Base-by-base conservation (phyloP, 192 early-diverging fungal species). In the Umbelopsis sp. region DNA sequence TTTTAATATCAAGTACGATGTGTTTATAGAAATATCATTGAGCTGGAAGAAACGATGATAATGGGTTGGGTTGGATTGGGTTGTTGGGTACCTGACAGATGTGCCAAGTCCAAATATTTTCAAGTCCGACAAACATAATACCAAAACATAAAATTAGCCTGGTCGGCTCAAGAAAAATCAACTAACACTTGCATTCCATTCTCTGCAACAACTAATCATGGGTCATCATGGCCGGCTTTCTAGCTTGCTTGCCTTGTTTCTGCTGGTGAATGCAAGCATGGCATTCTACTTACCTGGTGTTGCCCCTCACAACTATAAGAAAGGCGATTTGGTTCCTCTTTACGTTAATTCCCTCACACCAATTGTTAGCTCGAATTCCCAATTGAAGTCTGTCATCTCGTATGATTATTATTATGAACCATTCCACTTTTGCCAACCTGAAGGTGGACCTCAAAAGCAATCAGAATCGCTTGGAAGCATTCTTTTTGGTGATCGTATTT, bases 231-330 rank as follows among this genome's bases (percentile, higher is more conserved):
- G 56, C 56, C 26, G 56, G 56, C 56, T 62, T 62, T 62, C 56
- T 29, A 29, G 56, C 29, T 62, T 68, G 66, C 66, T 50, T 68
- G 47, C 66, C 66, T 68, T 68, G 66, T 44, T 68, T 32, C 66
- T 68, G 20, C 36, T 74, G 17, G 73, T 53, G 45, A 36, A 47
- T 34, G 45, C 43, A 12, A 62, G 69, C 12, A 51, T 73, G 24
- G 92, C 91, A 6, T 98, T 97, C 82, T 98, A 98, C 77, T 84
- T 98, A 11, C 96, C 96, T 11, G 96, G 96, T 36, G 93, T 98
- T 31, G 93, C 95, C 0, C 96, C 96, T 32, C 83, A 88, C 47
- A 94, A 98, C 77, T 98, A 95, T 78, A 74, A 76, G 43, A 73
- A 78, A 36, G 87, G 85, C 31, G 88, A 90, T 68, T 45, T 52